Percentiles rank a stretch among this genome's conserved stretches.
Evolutionary conservation across 306 rosid genomes (phyloP).

Genomic region (Vigna angularis): DNA sequence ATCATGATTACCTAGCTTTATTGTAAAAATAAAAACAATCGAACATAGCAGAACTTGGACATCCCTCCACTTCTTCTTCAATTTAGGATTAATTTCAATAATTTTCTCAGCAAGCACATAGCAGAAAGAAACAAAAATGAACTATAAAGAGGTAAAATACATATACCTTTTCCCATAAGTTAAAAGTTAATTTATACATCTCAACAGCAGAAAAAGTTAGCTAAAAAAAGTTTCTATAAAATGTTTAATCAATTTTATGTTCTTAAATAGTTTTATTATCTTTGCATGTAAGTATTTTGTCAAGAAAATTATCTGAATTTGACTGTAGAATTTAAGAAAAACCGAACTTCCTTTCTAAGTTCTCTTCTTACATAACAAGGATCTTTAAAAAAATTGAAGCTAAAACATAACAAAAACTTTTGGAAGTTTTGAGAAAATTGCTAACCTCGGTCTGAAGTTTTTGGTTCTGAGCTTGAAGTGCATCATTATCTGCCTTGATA

Average conservation of each 20-base stretch:
- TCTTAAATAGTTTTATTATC: background rate
- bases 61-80: constrained; percentile 12
- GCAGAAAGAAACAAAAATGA: background rate
- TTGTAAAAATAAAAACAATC: constrained; percentile 37
- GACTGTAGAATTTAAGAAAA: background rate
- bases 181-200: background rate
- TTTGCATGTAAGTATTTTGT: background rate
- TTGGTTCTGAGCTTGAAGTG: constrained; percentile 71
- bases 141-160: background rate
- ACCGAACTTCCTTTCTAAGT: background rate
- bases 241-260: background rate
- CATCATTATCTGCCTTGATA: constrained; percentile 73
- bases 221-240: background rate
- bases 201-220: background rate
- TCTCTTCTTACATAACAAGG: constrained; percentile 19
- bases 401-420: background rate
- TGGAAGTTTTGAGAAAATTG: background rate
- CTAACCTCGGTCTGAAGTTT: constrained; percentile 77
- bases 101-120: background rate
- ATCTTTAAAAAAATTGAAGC: background rate
- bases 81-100: background rate
- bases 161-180: background rate
- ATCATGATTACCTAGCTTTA: constrained; percentile 45
- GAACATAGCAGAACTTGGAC: background rate
- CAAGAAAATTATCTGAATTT: background rate